Base-by-base conservation (phyloP, 441 rosid genomes). In the Melastoma candidum region DNA sequence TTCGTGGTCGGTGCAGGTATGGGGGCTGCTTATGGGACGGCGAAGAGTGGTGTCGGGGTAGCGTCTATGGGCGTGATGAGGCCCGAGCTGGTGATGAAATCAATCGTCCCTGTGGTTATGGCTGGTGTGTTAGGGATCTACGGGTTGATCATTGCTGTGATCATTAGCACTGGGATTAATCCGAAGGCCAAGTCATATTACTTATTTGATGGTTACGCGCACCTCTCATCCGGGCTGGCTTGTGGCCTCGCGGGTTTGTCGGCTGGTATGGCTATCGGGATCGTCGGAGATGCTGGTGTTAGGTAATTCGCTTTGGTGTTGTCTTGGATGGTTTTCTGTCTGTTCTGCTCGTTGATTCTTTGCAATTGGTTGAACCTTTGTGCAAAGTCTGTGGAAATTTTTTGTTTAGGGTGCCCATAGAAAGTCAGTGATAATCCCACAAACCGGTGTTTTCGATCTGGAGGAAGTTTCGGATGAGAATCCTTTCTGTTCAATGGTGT, bases 11-110 rank as follows among this genome's bases (percentile, higher is more conserved):
- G 36, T 29, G 36, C 61, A 69, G 73, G 73, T 48, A 69, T 60
- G 73, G 76, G 76, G 24, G 76, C 76, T 27, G 76, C 75, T 3
- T 71, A 71, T 57, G 75, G 75, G 44, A 71, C 75, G 2, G 75
- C 75, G 2, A 71, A 71, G 69, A 71, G 76, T 58, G 76, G 76
- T 46, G 76, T 71, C n/a, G 76, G 76, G 26, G 76, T 71, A 60
- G 76, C 76, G 47, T 47, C 79, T 0, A 74, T 74, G 79, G 79
- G 79, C 49, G 79, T 74, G 25, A 74, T 74, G 79, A 71, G 79
- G 50, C 79, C 79, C 2, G 79, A 74, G 45, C 55, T 74, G 11
- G 79, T 74, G 11, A 74, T 74, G 79, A 74, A 74, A 5, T 74
- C 79, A 1, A 71, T 74, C 49, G 76, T 74, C 3, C 79, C 76